Evolutionary conservation across 345 rosid species (phyloP).

Genomic region (Hypericum androsaemum): DNA sequence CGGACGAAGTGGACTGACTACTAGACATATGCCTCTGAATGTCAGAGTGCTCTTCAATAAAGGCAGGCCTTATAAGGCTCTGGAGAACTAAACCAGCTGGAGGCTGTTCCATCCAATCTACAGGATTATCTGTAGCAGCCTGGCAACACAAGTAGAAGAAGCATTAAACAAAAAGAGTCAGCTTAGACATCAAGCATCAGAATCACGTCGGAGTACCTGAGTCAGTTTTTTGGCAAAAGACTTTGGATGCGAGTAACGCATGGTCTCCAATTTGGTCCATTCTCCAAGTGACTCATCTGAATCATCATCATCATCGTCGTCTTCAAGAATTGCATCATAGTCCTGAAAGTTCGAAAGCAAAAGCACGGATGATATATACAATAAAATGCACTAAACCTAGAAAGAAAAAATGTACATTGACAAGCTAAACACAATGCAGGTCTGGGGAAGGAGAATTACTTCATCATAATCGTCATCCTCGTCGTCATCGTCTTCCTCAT

Average conservation of each 20-base stretch:
- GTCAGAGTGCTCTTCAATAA: conserved; percentile 62
- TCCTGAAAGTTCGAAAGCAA: conserved; percentile 32
- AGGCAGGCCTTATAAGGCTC: conserved; percentile 67
- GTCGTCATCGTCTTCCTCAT: conserved; percentile 16
- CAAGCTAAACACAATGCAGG: conserved; percentile 4
- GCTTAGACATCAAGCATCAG: neutral
- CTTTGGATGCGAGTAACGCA: conserved; percentile 93
- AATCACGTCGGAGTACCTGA: conserved; percentile 32
- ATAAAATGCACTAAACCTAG: conserved; percentile 1
- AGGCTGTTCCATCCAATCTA: conserved; percentile 86
- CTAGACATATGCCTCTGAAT: conserved; percentile 50
- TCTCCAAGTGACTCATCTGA: conserved; percentile 60
- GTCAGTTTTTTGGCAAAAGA: conserved; percentile 74
- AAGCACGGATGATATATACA: conserved; percentile 7
- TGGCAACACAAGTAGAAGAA: conserved; percentile 16
- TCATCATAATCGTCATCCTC: conserved; percentile 40
- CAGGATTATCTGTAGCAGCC: conserved; percentile 73
- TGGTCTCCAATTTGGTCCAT: conserved; percentile 85
- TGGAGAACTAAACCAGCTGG: conserved; percentile 79
- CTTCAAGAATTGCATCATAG: conserved; percentile 60
- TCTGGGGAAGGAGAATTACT: conserved; percentile 24
- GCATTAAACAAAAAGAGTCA: neutral
- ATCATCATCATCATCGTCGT: conserved; percentile 45
- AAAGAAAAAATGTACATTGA: neutral
- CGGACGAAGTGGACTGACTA: conserved; percentile 18